These are phyloP conservation scores for Bruguiera parviflora DNA, from an alignment of 345 rosid genomes.

Conservation along the genomic window DNA sequence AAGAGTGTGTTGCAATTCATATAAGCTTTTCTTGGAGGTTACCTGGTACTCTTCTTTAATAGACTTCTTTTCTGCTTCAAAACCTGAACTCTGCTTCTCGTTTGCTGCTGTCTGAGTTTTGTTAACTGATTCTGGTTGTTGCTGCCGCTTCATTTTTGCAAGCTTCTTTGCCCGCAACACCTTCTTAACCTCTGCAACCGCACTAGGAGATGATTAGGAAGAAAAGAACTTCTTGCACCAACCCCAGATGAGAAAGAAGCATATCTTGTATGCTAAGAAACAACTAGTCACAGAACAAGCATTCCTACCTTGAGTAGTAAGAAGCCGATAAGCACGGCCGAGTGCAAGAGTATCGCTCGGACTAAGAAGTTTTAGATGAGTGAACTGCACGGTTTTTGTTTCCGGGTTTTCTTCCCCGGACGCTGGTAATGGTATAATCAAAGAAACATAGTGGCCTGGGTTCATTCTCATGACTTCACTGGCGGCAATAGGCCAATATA, in stretches of 20 bases:
- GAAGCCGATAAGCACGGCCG: conserved; percentile 91
- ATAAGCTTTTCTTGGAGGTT: background rate
- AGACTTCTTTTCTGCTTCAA: conserved; percentile 27
- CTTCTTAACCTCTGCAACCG: conserved; percentile 72
- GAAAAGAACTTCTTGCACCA: background rate
- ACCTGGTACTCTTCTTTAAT: conserved; percentile 26
- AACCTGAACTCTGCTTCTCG: conserved; percentile 30
- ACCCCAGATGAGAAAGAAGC: too few relatives aligned
- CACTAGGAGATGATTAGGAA: background rate
- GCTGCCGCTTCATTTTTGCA: conserved; percentile 64
- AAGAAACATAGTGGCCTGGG: conserved; percentile 94
- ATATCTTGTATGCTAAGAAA: background rate
- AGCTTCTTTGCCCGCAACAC: conserved; percentile 74
- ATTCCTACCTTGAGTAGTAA: conserved; percentile 79
- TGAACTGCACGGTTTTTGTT: conserved; percentile 46
- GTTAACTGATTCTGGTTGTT: conserved; percentile 44
- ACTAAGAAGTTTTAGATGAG: conserved; percentile 91
- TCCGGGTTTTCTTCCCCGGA: conserved; percentile 22
- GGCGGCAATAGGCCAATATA: conserved; percentile 62
- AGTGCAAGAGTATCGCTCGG: conserved; percentile 75
- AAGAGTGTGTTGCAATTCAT: background rate
- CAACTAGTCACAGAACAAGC: background rate
- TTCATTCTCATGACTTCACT: conserved; percentile 74
- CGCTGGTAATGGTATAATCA: conserved; percentile 75
- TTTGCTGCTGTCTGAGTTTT: conserved; percentile 28